Evolutionary conservation across 2,329 filamentous ascomycete species (phyloP).

Genomic region (Botryotinia globosa): DNA sequence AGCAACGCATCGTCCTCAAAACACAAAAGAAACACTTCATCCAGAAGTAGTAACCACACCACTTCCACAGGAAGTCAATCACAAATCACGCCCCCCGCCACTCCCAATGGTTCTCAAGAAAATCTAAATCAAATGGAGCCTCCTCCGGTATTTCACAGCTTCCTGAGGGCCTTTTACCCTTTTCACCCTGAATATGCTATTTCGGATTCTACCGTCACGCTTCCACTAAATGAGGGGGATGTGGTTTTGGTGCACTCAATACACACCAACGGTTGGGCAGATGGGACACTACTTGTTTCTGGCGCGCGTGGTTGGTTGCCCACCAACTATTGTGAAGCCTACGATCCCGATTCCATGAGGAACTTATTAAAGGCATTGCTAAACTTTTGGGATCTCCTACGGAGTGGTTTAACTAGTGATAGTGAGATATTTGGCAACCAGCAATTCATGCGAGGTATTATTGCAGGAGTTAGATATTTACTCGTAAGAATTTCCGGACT

Average conservation of each 20-base stretch:
- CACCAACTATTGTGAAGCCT: constrained; percentile 96
- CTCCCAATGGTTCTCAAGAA: constrained; percentile 67
- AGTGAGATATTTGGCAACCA: constrained; percentile 81
- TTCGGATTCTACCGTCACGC: constrained; percentile 81
- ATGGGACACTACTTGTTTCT: constrained; percentile 83
- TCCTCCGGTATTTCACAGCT: constrained; percentile 80
- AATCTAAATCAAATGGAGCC: constrained; percentile 43
- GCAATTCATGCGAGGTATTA: constrained; percentile 90
- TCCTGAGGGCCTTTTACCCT: constrained; percentile 88
- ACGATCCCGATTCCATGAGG: constrained; percentile 83
- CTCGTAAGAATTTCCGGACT: constrained; percentile 58
- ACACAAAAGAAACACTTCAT: constrained; percentile 46
- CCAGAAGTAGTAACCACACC: constrained; percentile 31
- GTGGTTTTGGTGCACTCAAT: constrained; percentile 93
- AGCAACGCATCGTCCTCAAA: constrained; percentile 41
- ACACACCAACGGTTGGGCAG: constrained; percentile 97
- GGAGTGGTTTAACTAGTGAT: constrained; percentile 73
- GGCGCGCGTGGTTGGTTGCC: constrained; percentile 92
- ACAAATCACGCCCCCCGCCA: constrained; percentile 75
- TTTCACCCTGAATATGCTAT: constrained; percentile 78
- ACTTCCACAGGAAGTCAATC: constrained; percentile 33
- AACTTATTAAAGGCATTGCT: constrained; percentile 81
- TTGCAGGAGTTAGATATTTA: constrained; percentile 86
- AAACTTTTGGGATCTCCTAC: constrained; percentile 87
- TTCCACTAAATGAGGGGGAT: constrained; percentile 86